Base-by-base conservation (phyloP, 805 yeast species). In the Cyberlindnera sargentensis region DNA sequence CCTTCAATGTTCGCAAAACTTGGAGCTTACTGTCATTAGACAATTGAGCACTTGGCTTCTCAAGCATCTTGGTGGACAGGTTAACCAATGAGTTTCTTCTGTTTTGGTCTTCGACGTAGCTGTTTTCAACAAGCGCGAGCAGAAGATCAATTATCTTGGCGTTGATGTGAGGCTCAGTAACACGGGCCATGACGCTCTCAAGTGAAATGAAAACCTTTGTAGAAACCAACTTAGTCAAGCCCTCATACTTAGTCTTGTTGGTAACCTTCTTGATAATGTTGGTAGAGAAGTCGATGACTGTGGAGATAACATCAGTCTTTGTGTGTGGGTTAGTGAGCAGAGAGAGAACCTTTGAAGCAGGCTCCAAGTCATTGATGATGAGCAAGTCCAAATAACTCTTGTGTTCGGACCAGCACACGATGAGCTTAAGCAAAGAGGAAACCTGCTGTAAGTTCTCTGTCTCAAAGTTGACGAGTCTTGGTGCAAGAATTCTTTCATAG, bases 391-490 rank as follows among this genome's bases (percentile, higher is more conserved):
- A 64, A 33, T 82, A 68, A 24, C 66, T 65, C 5, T 67, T 65
- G 30, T 64, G 58, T 4, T 68, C 57, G 39, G 84, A 66, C 80
- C 95, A 75, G 7, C 73, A 65, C 6, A 77, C 62, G 54, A 91
- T 73, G 8, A 88, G 58, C 44, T 70, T 76, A 76, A 90, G 65
- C 36, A 91, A 59, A 0, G 95, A 74, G 0, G 97, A 88, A 1
- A 91, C 82, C 54, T 84, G 88, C 57, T 88, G 95, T 30, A 83
- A 67, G 59, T 91, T 93, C 54, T 84, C 95, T 34, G 66, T 72
- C 3, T 82, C 82, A 61, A 91, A 91, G 9, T 72, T 67, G 1
- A 47, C 67, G 52, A 93, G 67, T 55, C 95, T 75, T 6, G 95
- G 89, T 23, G 60, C 53, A 10, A 91, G 66, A 24, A 88, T 67